These are phyloP conservation scores for Camellia oleifera DNA, from an alignment of 179 eudicot species.

Conservation along the genomic window DNA sequence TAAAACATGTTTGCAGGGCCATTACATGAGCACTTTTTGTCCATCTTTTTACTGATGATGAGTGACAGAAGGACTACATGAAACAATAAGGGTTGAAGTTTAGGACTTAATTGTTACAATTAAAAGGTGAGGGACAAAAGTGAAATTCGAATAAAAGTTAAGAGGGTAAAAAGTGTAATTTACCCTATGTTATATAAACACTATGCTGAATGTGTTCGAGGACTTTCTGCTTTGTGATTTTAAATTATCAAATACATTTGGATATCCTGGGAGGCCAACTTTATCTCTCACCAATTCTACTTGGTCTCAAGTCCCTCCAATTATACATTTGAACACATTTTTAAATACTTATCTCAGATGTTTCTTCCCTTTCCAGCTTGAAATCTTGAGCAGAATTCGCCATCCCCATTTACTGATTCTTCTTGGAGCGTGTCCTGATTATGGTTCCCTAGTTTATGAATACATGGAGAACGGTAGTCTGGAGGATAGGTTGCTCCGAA, in stretches of 20 bases:
- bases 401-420: conserved; percentile 87
- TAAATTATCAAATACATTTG: not conserved
- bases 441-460: conserved; percentile 78
- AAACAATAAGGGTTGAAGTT: no score
- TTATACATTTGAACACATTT: not conserved
- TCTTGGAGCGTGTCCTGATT: conserved; percentile 79
- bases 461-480: conserved; percentile 90
- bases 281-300: not conserved
- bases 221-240: not conserved
- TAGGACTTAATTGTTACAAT: no score
- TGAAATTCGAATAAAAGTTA: no score
- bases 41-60: no score
- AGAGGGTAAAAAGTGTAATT: no score
- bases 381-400: conserved; percentile 69
- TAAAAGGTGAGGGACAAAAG: no score
- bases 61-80: no score
- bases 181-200: no score
- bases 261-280: conserved; percentile 6
- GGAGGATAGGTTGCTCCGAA: conserved; percentile 59
- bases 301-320: not conserved
- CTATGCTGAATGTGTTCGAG: not conserved
- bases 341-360: not conserved
- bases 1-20: no score
- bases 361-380: conserved; percentile 55
- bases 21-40: no score